Base-by-base conservation (phyloP, 2,329 filamentous ascomycete genomes). In the Cercospora brassicicola region DNA sequence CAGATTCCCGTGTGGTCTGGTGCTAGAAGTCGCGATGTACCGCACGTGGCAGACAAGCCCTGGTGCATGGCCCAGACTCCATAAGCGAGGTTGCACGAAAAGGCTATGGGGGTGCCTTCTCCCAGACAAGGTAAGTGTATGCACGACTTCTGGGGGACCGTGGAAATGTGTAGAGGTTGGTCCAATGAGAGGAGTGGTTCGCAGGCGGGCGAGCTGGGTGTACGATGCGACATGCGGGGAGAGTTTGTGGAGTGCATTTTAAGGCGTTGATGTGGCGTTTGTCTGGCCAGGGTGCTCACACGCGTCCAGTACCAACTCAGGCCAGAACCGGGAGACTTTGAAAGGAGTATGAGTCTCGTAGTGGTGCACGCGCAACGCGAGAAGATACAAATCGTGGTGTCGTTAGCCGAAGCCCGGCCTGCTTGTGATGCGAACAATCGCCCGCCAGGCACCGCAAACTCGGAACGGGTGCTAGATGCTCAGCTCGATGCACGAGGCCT, bases 1-100 rank as follows among this genome's bases (percentile, higher is more conserved):
- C 18, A 8, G n/a, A 20, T n/a, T 33, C 9, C 20, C 45, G 45
- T 20, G 45, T 26, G 45, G 45, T 63, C 48, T 63, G 45, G 8
- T 36, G 26, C 30, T 3, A 55, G 9, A 63, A 53, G 61, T 63
- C 42, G 15, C 61, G 8, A 36, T 39, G 45, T 63, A 63, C 30
- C 15, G 15, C 61, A 63, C 61, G 61, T 63, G 61, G 61, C 61
- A 63, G 20, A 36, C 45, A 63, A 53, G 61, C 42, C 42, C 30
- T 36, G 28, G 9, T 55, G 61, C 61, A 55, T 63, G 61, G 55
- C 55, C 55, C 55, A 59, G 55, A 59, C 55, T 59, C 18, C 55
- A 13, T 33, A 63, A 36, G 61, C 61, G 61, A 63, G 59, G 31
- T 39, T 13, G 20, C 23, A 62, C 8, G 15, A 10, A 51, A 26